Base-by-base conservation (phyloP, 257 asterid genomes). In the Orobanche coerulescens region DNA sequence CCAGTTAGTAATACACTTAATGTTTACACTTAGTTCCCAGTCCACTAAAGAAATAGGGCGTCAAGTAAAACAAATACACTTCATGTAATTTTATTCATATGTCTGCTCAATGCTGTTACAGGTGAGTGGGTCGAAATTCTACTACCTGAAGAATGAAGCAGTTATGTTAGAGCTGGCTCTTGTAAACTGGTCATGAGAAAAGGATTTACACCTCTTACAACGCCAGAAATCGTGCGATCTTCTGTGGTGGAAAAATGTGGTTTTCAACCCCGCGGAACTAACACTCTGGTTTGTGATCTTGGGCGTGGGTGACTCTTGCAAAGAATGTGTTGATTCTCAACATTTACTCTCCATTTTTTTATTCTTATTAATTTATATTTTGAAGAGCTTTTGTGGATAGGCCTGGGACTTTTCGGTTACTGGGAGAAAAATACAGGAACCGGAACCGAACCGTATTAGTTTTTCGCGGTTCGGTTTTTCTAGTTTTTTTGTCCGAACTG, bases 81-180 rank as follows among this genome's bases (percentile, higher is more conserved):
- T 28, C 31, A 0, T 53, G 33, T 51, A 47, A 24, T 62, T 34
- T 31, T 19, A 56, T 31, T 66, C 25, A 52, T 66, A 12, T 13
- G 20, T 48, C 4, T 8, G 44, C 50, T 52, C 22, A 6, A 26
- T 61, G 26, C 15, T 46, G 13, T 61, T 61, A 62, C 74, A 93
- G 98, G 92, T 89, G 66, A 89, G 97, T 66, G 97, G 98, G 43
- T 88, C 98, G 4, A 93, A 93, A 62, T 93, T 93, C 78, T 93
- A 93, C 75, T 93, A 86, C 80, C 72, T 89, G 81, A 93, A 93
- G 83, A 93, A 93, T 72, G 99, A 89, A 79, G 96, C 95, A 23
- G 97, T 83, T 74, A 5, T 89, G 81, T 73, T 93, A 64, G 97
- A 93, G 82, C 73, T 89, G 87, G 99, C 68, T 58, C 96, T 93